phyloP scores from a whole-genome alignment of 345 rosid genomes.

The Raphanus raphanistrum region DNA sequence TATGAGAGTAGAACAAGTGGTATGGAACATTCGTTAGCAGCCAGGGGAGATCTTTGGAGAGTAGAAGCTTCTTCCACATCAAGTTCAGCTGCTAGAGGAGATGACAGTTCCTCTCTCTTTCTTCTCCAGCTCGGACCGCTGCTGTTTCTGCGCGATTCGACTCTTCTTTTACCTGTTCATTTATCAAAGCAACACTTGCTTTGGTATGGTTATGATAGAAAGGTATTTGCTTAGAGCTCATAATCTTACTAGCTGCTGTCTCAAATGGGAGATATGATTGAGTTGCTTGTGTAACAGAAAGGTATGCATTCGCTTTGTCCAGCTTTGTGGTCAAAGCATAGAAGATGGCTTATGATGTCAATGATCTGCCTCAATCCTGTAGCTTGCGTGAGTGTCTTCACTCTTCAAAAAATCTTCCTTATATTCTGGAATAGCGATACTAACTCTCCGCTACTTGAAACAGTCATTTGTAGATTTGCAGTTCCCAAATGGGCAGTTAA shows the following conservation, averaged over 20 bases:
- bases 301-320: constrained; percentile 98
- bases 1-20: constrained; percentile 72
- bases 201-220: constrained; percentile 96
- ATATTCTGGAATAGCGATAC: background rate
- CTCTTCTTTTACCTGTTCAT: constrained; percentile 90
- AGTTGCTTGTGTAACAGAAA: constrained; percentile 49
- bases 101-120: constrained; percentile 76
- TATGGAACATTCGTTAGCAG: constrained; percentile 75
- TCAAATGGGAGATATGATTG: background rate
- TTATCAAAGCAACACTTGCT: constrained; percentile 95
- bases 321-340: constrained; percentile 94
- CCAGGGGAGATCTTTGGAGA: constrained; percentile 97
- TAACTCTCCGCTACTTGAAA: background rate
- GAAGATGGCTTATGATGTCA: constrained; percentile 98
- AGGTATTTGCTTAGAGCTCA: constrained; percentile 52
- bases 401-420: background rate
- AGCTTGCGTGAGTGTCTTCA: constrained; percentile 68
- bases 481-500: constrained; percentile 89
- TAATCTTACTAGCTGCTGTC: background rate
- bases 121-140: constrained; percentile 94
- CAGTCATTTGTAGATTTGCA: constrained; percentile 95
- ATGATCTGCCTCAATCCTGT: constrained; percentile 92
- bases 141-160: constrained; percentile 81
- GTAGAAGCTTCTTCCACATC: constrained; percentile 78
- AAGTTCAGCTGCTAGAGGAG: constrained; percentile 61